These are phyloP conservation scores for Verticillium klebahnii DNA, from an alignment of 2,329 filamentous ascomycete species.

Conservation along the genomic window DNA sequence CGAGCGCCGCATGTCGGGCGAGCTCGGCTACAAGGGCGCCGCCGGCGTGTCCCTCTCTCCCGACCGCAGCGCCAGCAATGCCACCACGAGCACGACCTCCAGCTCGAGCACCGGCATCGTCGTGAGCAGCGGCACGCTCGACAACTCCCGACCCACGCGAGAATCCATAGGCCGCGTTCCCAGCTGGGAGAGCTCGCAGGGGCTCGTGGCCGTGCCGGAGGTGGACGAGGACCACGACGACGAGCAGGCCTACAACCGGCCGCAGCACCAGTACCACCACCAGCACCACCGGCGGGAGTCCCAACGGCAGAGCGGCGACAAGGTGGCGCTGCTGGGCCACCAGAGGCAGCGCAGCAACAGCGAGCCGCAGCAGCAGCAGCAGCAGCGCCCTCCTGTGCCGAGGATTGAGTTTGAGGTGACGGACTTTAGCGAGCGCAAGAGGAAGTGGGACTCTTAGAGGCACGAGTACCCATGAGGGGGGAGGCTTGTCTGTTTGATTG, in stretches of 20 bases:
- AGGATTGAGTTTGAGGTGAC: neutral
- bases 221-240: slow-evolving; percentile 23
- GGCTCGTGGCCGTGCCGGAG: slow-evolving; percentile 33
- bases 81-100: slow-evolving; percentile 9
- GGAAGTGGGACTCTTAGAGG: neutral
- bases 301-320: slow-evolving; percentile 16
- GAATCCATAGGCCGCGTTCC: slow-evolving; percentile 21
- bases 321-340: slow-evolving; percentile 22
- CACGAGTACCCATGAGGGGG: neutral
- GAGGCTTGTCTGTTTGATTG: neutral
- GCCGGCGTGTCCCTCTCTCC: slow-evolving; percentile 1
- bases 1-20: slow-evolving; percentile 23
- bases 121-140: slow-evolving; percentile 16
- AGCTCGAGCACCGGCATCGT: slow-evolving; percentile 8
- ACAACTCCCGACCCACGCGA: slow-evolving; percentile 7
- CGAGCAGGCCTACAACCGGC: neutral
- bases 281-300: neutral
- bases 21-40: slow-evolving; percentile 25
- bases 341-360: slow-evolving; percentile 5
- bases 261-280: neutral
- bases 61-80: slow-evolving; percentile 19
- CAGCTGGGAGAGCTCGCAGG: slow-evolving; percentile 32
- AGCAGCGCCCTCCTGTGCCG: neutral
- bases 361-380: neutral
- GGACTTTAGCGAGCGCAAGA: neutral